Evolutionary conservation across 2,329 filamentous ascomycete genomes (phyloP).

Genomic region (Botrytis tulipae): DNA sequence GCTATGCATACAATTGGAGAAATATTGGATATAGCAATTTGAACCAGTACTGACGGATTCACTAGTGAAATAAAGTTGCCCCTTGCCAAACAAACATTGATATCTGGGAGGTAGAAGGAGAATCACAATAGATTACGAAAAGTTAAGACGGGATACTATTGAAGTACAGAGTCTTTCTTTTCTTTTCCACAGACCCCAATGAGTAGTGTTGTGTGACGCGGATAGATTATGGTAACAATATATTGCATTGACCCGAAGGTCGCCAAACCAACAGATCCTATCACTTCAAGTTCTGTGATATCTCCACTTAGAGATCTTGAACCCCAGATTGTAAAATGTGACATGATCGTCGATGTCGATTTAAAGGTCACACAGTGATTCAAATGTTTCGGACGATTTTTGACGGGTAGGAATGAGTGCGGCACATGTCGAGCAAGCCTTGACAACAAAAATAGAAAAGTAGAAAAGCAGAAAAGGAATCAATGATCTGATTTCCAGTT

Average conservation of each 20-base stretch:
- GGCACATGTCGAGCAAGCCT: neutral
- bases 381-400: slow-evolving; percentile 10
- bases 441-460: neutral
- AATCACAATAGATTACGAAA: too few species aligned
- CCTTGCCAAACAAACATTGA: neutral
- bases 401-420: neutral
- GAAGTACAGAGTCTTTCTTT: neutral
- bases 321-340: slow-evolving; percentile 5
- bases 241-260: neutral
- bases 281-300: neutral
- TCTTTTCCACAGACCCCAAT: neutral
- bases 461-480: neutral
- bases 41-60: neutral
- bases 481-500: neutral
- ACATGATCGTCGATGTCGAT: slow-evolving; percentile 14
- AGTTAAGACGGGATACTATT: neutral
- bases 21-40: neutral
- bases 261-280: neutral
- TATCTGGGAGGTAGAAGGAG: neutral
- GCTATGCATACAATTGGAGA: neutral
- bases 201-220: neutral
- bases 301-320: neutral
- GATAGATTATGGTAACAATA: neutral
- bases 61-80: neutral
- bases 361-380: neutral